Percentiles rank a stretch among this genome's conserved stretches.
These are phyloP conservation scores for Alternaria alternata DNA, from an alignment of 2,329 filamentous ascomycete genomes.

Conservation along the genomic window DNA sequence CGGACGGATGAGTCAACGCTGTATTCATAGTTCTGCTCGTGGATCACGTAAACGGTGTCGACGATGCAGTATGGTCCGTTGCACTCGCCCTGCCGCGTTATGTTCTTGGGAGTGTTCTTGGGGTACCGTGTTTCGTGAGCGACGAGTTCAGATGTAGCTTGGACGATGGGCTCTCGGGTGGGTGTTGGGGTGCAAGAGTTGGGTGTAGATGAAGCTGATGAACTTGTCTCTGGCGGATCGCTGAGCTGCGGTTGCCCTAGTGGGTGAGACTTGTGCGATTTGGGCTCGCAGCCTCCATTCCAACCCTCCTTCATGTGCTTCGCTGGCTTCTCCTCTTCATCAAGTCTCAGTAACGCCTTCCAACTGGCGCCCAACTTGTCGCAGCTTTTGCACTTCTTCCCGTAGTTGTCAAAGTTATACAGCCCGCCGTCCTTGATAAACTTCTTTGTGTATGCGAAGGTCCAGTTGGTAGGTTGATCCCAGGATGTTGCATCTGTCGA, in stretches of 20 bases:
- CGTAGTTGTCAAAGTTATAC: neutral
- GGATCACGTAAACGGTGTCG: neutral
- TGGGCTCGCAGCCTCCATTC: neutral
- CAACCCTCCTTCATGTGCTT: neutral
- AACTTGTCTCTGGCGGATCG: neutral
- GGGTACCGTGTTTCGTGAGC: neutral
- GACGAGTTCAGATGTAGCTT: neutral
- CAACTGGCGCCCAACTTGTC: neutral
- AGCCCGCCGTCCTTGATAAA: neutral
- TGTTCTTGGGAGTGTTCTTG: neutral
- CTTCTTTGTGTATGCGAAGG: neutral
- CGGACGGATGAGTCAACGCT: neutral
- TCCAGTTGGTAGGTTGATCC: neutral
- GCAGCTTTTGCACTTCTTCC: neutral
- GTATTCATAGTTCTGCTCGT: neutral
- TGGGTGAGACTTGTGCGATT: neutral
- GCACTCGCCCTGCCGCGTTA: neutral
- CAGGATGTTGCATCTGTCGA: neutral
- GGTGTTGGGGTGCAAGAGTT: neutral
- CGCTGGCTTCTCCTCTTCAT: neutral
- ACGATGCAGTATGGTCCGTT: constrained; percentile 1
- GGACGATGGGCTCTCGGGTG: neutral
- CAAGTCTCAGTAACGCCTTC: neutral
- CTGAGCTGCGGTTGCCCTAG: neutral
- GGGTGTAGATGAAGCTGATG: neutral